phyloP scores from a whole-genome alignment of 2,329 filamentous ascomycete genomes.

The Aspergillus fumigatus region DNA sequence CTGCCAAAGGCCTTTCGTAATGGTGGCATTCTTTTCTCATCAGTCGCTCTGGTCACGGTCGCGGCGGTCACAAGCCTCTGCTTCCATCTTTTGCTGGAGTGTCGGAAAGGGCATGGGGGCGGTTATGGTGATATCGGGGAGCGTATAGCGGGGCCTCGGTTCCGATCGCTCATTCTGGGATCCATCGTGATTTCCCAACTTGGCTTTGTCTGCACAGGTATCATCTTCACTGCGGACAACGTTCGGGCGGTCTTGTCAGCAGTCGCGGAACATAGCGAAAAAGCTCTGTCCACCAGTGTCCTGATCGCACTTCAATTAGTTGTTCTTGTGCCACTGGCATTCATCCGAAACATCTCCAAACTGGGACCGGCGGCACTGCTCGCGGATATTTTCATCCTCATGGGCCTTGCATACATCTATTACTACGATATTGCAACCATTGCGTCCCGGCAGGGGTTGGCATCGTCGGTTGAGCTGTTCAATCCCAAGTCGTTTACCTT shows the following conservation, averaged over 20 bases:
- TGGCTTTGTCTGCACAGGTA: constrained; percentile 71
- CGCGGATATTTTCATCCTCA: constrained; percentile 86
- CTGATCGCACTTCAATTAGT: constrained; percentile 79
- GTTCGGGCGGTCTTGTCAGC: constrained; percentile 63
- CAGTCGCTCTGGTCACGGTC: constrained; percentile 61
- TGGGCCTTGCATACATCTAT: constrained; percentile 86
- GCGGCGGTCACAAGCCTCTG: constrained; percentile 64
- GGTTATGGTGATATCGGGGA: constrained; percentile 72
- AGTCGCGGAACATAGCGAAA: constrained; percentile 46
- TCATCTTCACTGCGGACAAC: constrained; percentile 75
- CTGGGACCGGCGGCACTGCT: constrained; percentile 86
- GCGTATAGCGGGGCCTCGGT: constrained; percentile 58
- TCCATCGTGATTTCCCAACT: constrained; percentile 72
- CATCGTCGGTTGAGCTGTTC: constrained; percentile 82
- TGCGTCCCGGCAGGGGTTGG: constrained; percentile 60
- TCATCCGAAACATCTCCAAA: constrained; percentile 92
- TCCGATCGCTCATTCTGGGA: constrained; percentile 62
- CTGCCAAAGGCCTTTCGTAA: constrained; percentile 75
- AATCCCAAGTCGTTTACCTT: constrained; percentile 87
- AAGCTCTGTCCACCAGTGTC: constrained; percentile 51
- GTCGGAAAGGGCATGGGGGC: constrained; percentile 59
- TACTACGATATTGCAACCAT: constrained; percentile 89
- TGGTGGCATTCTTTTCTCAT: constrained; percentile 71
- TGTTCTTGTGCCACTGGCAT: constrained; percentile 84
- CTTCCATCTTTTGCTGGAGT: constrained; percentile 67